phyloP scores from a whole-genome alignment of 768 basidiomycete species.

The Mycena vitilis region DNA sequence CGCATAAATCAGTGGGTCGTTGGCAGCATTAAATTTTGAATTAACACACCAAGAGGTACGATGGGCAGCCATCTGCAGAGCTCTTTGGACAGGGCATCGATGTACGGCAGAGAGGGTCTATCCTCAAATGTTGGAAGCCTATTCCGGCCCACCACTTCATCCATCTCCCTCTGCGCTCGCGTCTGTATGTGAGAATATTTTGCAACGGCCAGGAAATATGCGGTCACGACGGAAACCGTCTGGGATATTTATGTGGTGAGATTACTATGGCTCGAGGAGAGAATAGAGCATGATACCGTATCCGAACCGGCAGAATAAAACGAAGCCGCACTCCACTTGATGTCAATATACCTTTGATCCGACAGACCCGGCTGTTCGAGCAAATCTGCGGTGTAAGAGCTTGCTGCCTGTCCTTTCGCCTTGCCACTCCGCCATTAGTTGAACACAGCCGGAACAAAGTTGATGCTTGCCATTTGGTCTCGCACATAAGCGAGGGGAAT shows the following conservation, averaged over 20 bases:
- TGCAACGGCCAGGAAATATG: conserved; percentile 54
- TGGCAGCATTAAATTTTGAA: neutral
- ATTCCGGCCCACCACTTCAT: conserved; percentile 51
- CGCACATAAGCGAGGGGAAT: conserved; percentile 58
- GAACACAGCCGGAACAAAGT: neutral
- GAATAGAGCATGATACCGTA: conserved; percentile 38
- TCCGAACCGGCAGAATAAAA: conserved; percentile 60
- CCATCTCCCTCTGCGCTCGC: conserved; percentile 57
- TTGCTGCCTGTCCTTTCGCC: conserved; percentile 43
- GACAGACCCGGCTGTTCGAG: conserved; percentile 44
- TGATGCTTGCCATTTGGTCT: conserved; percentile 52
- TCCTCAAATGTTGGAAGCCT: conserved; percentile 55
- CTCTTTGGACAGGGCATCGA: conserved; percentile 53
- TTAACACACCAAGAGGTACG: conserved; percentile 14
- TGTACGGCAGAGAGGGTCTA: conserved; percentile 52
- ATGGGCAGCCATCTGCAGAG: conserved; percentile 46
- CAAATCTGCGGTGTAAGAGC: conserved; percentile 48
- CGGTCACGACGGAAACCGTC: conserved; percentile 53
- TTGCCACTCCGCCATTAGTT: conserved; percentile 35
- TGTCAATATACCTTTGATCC: conserved; percentile 47
- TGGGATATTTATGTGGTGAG: conserved; percentile 26
- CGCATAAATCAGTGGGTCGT: neutral
- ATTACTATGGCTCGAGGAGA: neutral
- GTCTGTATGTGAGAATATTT: conserved; percentile 52
- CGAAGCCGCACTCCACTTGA: conserved; percentile 59